phyloP scores from a whole-genome alignment of 306 rosid genomes.

The Lathyrus oleraceus region DNA sequence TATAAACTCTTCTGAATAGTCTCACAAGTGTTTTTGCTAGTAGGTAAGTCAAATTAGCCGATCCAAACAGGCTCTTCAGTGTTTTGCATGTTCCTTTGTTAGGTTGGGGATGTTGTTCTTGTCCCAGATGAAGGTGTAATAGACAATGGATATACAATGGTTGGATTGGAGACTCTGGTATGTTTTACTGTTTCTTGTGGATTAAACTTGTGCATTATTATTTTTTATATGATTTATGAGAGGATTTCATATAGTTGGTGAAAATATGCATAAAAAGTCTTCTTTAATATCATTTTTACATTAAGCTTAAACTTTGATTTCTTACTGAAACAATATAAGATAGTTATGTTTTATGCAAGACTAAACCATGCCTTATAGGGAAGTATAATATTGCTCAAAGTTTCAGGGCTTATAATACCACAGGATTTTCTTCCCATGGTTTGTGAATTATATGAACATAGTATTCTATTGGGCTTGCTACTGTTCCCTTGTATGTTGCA shows the following conservation, averaged over 20 bases:
- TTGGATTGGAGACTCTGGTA: slow-evolving; percentile 91
- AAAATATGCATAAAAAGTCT: neutral
- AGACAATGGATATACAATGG: slow-evolving; percentile 67
- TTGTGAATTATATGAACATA: slow-evolving; percentile 6
- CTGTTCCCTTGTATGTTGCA: neutral
- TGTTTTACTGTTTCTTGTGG: slow-evolving; percentile 20
- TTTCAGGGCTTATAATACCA: neutral
- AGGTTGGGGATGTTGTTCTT: slow-evolving; percentile 97
- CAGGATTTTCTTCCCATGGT: neutral
- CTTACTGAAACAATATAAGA: slow-evolving; percentile 13
- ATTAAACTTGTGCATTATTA: slow-evolving; percentile 1
- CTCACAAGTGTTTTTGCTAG: neutral
- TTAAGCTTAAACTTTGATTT: neutral
- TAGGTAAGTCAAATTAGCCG: neutral
- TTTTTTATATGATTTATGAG: slow-evolving; percentile 19
- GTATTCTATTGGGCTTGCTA: neutral
- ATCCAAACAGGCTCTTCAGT: slow-evolving; percentile 8
- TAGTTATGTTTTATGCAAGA: slow-evolving; percentile 23
- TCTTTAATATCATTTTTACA: slow-evolving; percentile 7
- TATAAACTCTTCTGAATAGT: neutral
- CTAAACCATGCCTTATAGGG: neutral
- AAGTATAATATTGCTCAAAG: slow-evolving; percentile 1
- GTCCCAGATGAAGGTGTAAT: slow-evolving; percentile 77
- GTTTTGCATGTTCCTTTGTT: slow-evolving; percentile 36
- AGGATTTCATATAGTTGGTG: slow-evolving; percentile 27